Conservation (phyloP, 768 basidiomycete species). For the Lentinula edodes region DNA sequence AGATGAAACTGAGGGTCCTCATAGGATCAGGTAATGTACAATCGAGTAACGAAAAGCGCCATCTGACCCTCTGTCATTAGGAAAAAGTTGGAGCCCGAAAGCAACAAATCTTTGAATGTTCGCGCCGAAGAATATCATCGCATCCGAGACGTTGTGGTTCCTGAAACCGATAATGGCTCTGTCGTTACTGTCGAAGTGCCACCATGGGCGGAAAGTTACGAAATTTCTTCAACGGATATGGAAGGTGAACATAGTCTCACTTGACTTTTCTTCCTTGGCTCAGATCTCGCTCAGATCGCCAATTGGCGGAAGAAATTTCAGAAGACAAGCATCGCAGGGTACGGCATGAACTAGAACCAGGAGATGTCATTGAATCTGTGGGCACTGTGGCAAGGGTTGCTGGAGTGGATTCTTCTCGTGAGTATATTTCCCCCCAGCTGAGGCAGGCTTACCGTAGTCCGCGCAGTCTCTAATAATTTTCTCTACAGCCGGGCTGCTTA, state of each 20-base stretch:
- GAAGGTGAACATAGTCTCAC: constrained; percentile 38
- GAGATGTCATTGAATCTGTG: constrained; percentile 85
- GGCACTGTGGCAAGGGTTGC: constrained; percentile 82
- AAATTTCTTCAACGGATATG: constrained; percentile 49
- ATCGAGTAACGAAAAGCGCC: too few relatives aligned
- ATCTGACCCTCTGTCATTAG: constrained; percentile 27
- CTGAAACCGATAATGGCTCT: constrained; percentile 45
- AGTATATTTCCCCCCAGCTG: constrained; percentile 20
- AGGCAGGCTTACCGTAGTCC: too few relatives aligned
- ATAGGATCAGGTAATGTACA: constrained; percentile 62
- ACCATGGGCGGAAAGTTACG: constrained; percentile 71
- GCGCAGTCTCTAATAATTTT: neutral
- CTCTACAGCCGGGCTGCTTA: constrained; percentile 71
- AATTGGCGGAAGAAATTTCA: constrained; percentile 69
- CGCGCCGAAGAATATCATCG: constrained; percentile 40
- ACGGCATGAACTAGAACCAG: constrained; percentile 80
- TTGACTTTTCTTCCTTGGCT: constrained; percentile 1
- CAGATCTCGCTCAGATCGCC: constrained; percentile 32
- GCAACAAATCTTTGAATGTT: constrained; percentile 40
- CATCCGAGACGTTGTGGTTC: constrained; percentile 45
- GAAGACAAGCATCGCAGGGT: constrained; percentile 89
- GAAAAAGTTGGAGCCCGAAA: constrained; percentile 70
- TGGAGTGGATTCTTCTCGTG: constrained; percentile 90
- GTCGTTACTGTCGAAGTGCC: constrained; percentile 54
- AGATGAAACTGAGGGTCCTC: constrained; percentile 90